A percentile compares a stretch with the other conserved stretches of the same genome.
Evolutionary conservation across 768 basidiomycete species (phyloP).

Genomic region (Boletus vermiculosoides): DNA sequence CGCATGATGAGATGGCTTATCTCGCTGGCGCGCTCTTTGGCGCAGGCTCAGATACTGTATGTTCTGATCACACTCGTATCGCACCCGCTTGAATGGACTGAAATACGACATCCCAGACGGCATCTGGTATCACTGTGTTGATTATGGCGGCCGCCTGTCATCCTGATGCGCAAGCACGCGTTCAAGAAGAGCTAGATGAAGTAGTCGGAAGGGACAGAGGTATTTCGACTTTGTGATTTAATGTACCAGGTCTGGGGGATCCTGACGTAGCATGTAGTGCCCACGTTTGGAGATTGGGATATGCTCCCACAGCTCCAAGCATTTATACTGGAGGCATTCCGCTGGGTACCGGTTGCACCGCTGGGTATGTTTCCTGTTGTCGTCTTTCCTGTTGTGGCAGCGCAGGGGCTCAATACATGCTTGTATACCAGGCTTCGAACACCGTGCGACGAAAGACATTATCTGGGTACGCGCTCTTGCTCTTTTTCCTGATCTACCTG

Average conservation of each 20-base stretch:
- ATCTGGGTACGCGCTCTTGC: background rate
- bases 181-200: no score
- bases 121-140: constrained; percentile 39
- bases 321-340: background rate
- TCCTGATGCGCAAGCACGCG: no score
- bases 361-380: background rate
- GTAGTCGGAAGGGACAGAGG: no score
- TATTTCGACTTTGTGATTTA: no score
- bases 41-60: constrained; percentile 53
- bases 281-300: background rate
- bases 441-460: background rate
- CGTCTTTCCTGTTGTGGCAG: no score
- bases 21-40: constrained; percentile 61
- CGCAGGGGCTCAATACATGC: no score
- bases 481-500: no score
- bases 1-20: constrained; percentile 51
- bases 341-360: background rate
- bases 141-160: no score
- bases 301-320: background rate
- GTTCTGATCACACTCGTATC: background rate
- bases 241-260: no score
- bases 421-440: background rate
- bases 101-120: constrained; percentile 31
- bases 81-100: background rate
- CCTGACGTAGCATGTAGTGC: background rate